A percentile compares a stretch with the other conserved stretches of the same genome.
Conservation (phyloP, 192 early-diverging fungal genomes). For the Podila minutissima region DNA sequence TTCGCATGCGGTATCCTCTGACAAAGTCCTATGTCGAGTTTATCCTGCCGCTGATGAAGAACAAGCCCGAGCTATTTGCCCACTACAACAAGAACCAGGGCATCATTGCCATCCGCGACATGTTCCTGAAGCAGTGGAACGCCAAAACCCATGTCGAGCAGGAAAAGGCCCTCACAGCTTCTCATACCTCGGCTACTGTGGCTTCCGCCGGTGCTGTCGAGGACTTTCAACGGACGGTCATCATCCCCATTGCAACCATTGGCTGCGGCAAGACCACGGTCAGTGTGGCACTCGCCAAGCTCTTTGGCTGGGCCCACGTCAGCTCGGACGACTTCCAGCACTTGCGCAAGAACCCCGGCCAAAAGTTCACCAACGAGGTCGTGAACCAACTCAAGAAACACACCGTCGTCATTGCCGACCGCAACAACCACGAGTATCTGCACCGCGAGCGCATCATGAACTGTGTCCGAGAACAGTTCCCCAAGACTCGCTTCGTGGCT, state of each 20-base stretch:
- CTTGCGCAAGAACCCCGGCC: conserved; percentile 59
- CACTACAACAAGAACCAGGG: conserved; percentile 77
- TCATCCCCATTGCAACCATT: conserved; percentile 82
- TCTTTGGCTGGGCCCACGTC: conserved; percentile 79
- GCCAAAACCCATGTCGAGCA: conserved; percentile 25
- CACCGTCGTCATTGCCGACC: conserved; percentile 83
- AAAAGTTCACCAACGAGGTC: conserved; percentile 68
- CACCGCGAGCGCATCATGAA: conserved; percentile 31
- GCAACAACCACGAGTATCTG: conserved; percentile 22
- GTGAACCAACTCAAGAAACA: conserved; percentile 61
- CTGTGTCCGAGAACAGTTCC: conserved; percentile 61
- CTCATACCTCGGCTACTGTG: neutral
- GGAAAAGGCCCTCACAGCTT: neutral
- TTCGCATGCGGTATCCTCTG: conserved; percentile 61
- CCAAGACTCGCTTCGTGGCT: conserved; percentile 73
- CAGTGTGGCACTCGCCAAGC: conserved; percentile 58
- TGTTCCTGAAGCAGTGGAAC: conserved; percentile 75
- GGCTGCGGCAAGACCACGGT: conserved; percentile 83
- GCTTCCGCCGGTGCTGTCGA: conserved; percentile 2
- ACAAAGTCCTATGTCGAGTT: conserved; percentile 81
- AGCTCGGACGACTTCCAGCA: conserved; percentile 84
- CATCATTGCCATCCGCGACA: conserved; percentile 81
- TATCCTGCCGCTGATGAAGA: conserved; percentile 67
- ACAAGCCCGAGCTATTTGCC: conserved; percentile 73
- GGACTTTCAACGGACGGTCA: conserved; percentile 54